phyloP scores from a whole-genome alignment of 371 early-diverging fungal genomes.

The Mucor lusitanicus region DNA sequence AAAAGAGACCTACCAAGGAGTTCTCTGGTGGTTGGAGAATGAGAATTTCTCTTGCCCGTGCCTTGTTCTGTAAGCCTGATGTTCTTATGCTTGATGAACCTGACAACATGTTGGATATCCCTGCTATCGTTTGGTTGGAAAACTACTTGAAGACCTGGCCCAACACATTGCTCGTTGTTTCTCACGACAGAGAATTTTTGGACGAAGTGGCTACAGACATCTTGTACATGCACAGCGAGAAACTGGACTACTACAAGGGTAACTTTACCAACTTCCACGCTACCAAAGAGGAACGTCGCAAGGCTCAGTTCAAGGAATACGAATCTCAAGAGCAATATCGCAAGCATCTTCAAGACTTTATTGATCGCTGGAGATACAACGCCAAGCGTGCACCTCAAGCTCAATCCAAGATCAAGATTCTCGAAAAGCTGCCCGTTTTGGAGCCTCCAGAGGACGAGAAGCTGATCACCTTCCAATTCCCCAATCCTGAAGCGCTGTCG shows the following conservation, averaged over 20 bases:
- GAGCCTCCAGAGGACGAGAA: conserved; percentile 86
- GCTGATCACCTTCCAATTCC: conserved; percentile 89
- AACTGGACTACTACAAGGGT: conserved; percentile 93
- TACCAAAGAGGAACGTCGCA: conserved; percentile 89
- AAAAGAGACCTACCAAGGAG: conserved; percentile 80
- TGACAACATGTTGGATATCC: conserved; percentile 96
- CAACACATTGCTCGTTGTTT: conserved; percentile 92
- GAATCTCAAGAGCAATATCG: conserved; percentile 93
- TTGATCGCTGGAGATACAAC: conserved; percentile 99
- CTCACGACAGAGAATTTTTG: conserved; percentile 98
- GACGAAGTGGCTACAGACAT: conserved; percentile 97
- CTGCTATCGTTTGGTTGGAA: conserved; percentile 98
- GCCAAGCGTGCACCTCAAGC: conserved; percentile 98
- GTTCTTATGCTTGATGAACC: conserved; percentile 98
- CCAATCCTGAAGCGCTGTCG: conserved; percentile 83
- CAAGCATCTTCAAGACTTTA: conserved; percentile 95
- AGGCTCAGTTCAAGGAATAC: conserved; percentile 89
- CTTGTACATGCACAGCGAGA: conserved; percentile 90
- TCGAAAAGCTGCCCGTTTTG: conserved; percentile 95
- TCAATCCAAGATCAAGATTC: conserved; percentile 96
- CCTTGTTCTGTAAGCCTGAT: conserved; percentile 95
- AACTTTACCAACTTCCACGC: conserved; percentile 90
- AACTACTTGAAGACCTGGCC: conserved; percentile 89
- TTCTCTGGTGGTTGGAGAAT: conserved; percentile 97
- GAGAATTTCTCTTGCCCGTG: conserved; percentile 95